Evolutionary conservation across 1,139 yeast genomes (phyloP).

Genomic region (Scheffersomyces titani): DNA sequence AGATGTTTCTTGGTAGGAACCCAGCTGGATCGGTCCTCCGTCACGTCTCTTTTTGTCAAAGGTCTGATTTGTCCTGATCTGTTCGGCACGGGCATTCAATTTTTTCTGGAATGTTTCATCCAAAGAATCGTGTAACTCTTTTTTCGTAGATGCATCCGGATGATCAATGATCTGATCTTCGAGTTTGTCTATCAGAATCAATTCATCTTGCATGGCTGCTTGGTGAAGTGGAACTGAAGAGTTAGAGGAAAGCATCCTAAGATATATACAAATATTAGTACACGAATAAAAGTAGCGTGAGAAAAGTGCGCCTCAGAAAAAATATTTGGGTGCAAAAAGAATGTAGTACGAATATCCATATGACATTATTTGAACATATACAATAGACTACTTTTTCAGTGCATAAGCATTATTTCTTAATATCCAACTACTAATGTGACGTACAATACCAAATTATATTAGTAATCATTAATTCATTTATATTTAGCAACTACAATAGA

Average conservation of each 20-base stretch:
- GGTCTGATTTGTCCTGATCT: constrained; percentile 25
- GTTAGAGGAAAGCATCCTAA: neutral
- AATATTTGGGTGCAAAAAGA: neutral
- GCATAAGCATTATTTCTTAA: too few relatives aligned
- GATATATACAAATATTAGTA: neutral
- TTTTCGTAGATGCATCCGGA: constrained; percentile 42
- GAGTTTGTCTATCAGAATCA: constrained; percentile 43
- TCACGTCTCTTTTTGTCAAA: constrained; percentile 2
- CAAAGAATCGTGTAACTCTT: constrained; percentile 32
- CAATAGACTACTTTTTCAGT: neutral
- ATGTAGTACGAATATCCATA: too few relatives aligned
- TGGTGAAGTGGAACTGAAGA: neutral
- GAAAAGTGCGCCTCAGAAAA: neutral
- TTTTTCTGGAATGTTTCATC: constrained; percentile 50
- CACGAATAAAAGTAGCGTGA: neutral
- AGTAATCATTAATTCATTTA: neutral
- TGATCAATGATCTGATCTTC: constrained; percentile 52
- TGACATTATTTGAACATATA: too few relatives aligned
- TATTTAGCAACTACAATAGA: neutral
- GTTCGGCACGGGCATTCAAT: constrained; percentile 47
- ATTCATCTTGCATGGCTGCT: constrained; percentile 33
- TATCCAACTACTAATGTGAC: neutral
- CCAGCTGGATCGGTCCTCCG: constrained; percentile 2
- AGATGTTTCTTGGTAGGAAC: neutral
- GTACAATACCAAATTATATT: neutral